Evolutionary conservation across 345 rosid genomes (phyloP).

Genomic region (Garcia nutans): DNA sequence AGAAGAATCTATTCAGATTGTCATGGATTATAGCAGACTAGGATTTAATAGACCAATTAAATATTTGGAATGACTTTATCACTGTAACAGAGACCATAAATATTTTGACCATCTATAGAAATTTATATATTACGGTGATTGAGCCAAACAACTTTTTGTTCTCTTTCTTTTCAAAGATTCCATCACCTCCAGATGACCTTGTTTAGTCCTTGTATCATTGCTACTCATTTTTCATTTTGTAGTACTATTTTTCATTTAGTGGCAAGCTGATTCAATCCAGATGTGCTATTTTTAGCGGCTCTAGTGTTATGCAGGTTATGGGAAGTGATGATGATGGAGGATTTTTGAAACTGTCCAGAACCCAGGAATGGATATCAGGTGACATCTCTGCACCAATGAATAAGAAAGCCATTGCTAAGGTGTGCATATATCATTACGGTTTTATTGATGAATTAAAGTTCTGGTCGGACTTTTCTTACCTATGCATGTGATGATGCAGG

Average conservation of each 20-base stretch:
- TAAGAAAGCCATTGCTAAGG: constrained; percentile 70
- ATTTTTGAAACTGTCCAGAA: constrained; percentile 67
- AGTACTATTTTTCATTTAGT: background rate
- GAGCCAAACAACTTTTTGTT: background rate
- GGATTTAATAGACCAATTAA: background rate
- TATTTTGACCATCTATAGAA: background rate
- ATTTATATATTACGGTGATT: background rate
- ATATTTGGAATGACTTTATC: background rate
- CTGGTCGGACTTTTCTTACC: constrained; percentile 7
- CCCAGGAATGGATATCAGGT: constrained; percentile 73
- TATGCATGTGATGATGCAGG: constrained; percentile 44
- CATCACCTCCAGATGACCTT: background rate
- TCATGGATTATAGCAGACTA: background rate
- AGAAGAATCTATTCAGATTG: background rate
- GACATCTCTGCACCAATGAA: constrained; percentile 69
- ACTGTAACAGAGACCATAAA: too few relatives aligned
- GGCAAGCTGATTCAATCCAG: background rate
- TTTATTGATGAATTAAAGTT: background rate
- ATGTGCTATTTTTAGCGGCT: background rate
- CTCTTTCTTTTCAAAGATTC: background rate
- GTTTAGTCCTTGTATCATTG: background rate
- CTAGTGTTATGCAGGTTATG: constrained; percentile 37
- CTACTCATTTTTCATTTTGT: too few relatives aligned
- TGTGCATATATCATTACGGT: constrained; percentile 14
- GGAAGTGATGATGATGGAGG: constrained; percentile 46